Base-by-base conservation (phyloP, 495 filamentous ascomycete genomes). In the Sphaerosporella brunnea region DNA sequence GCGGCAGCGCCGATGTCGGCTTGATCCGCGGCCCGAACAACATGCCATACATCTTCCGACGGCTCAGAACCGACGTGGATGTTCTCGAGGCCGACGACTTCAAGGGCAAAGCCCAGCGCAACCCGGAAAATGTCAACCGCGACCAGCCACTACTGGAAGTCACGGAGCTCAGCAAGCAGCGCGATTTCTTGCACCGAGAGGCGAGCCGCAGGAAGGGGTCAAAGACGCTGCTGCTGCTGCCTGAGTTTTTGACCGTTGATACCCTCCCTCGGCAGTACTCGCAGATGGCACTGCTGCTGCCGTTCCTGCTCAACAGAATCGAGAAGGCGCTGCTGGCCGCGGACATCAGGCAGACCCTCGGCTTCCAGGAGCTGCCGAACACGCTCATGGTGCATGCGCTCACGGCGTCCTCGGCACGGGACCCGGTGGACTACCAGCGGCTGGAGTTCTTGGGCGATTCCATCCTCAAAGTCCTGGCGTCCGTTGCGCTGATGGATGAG, bases 391-490 rank as follows among this genome's bases (percentile, higher is more conserved):
- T 77, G n/a, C 79, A 73, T 5, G 86, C 88, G 1, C 78, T 92
- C 44, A 80, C 68, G 24, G 67, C 82, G 1, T 76, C 80, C 0
- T 67, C 70, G 1, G 73, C 84, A 0, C 58, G 65, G 8, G 75
- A 77, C 36, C 53, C 53, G 2, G 73, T 66, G 0, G 71, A 95
- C 50, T 97, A 97, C 58, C 82, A 97, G 53, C 70, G 81, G 19
- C 68, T 92, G 0, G 90, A 97, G 61, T 93, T 93, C 55, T 67
- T 95, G 0, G 90, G 90, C 0, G 90, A 97, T 53, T 72, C 73
- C 0, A 69, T 93, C 7, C 69, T 97, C n/a, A 96, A 96, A 55
- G 73, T 78, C 36, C 73, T 73, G 19, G 73, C 79, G 0, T 78
- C 77, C 2, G 62, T 80, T 20, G 74, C 80, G 26, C 68, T 85